A percentile compares a stretch with the other conserved stretches of the same genome.
These are phyloP conservation scores for Pythium apleroticum DNA, from an alignment of 352 stramenopile genomes.

Conservation along the genomic window DNA sequence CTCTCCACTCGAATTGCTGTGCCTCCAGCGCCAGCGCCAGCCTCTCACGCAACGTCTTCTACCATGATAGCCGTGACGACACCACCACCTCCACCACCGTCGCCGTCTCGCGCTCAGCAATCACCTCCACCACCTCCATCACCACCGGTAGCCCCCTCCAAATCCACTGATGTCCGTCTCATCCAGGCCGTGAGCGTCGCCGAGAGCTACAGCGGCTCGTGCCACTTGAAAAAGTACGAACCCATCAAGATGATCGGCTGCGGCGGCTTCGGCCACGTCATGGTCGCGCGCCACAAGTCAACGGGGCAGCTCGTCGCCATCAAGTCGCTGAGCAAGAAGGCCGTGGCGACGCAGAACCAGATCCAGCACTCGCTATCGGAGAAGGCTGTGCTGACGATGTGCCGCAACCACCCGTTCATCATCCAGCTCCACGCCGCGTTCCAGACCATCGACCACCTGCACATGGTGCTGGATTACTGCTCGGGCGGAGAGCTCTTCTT, in stretches of 20 bases:
- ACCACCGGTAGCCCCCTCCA: not conserved
- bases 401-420: conserved; percentile 90
- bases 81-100: not conserved
- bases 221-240: conserved; percentile 65
- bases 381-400: conserved; percentile 86
- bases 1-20: not conserved
- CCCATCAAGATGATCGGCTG: conserved; percentile 79
- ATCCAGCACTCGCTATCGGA: conserved; percentile 86
- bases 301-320: conserved; percentile 71
- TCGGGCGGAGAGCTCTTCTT: conserved; percentile 84
- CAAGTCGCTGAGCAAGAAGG: conserved; percentile 84
- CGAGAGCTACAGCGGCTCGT: conserved; percentile 76
- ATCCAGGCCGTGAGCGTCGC: conserved; percentile 74
- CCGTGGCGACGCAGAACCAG: conserved; percentile 76
- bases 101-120: not conserved
- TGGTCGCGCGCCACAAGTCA: conserved; percentile 62
- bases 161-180: conserved; percentile 43
- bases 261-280: conserved; percentile 86
- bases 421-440: conserved; percentile 88
- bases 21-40: not conserved
- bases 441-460: conserved; percentile 79
- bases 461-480: conserved; percentile 77
- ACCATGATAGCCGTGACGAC: not conserved
- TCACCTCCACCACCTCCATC: not conserved
- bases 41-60: not conserved